Evolutionary conservation across 306 rosid genomes (phyloP), one percentile per base, ranked within the genome.

Genomic region (Sindora glabra): DNA sequence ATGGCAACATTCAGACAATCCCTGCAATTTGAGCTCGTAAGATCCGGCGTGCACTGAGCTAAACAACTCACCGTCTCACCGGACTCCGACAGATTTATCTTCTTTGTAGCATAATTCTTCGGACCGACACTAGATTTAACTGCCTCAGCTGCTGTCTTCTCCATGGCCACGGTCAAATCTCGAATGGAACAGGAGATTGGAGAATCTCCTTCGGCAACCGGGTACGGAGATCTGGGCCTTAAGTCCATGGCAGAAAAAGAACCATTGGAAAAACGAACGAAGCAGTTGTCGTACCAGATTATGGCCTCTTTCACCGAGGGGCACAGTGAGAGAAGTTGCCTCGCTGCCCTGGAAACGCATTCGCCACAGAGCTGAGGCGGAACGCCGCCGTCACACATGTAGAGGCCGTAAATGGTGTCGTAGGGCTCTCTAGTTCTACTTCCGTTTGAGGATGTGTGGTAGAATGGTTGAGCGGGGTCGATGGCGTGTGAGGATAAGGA

Each of bases 41-140:
- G 6, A 41, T 68, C 73, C 9, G 58, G 56, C 4, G 79, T 68
- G 50, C 82, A 82, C 51, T 78, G 83, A 3, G n/a, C n/a, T 79
- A 9, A 74, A 47, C 21, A 62, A 10, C 72, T 68, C 39, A 71
- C 5, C 6, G 14, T 32, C 26, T 32, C 53, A 9, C n/a, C n/a
- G n/a, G 34, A 44, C 5, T 10, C 51, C 0, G 46, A 24, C 8
- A 53, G 10, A 2, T 1, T 6, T 4, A 0, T 66, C 1, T 63
- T 55, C 17, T 22, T 34, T 0, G 26, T 41, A 0, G 32, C 60
- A 30, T 71, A 76, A 9, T 53, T 70, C 62, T 47, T 70, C 2
- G 6, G 37, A 0, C 59, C 36, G 1, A 36, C 0, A 0, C 14
- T 3, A 3, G 39, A 59, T 0, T 33, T 40, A 1, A 71, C 23